Conservation (phyloP, 495 filamentous ascomycete species). For the Hyaloscypha variabilis region DNA sequence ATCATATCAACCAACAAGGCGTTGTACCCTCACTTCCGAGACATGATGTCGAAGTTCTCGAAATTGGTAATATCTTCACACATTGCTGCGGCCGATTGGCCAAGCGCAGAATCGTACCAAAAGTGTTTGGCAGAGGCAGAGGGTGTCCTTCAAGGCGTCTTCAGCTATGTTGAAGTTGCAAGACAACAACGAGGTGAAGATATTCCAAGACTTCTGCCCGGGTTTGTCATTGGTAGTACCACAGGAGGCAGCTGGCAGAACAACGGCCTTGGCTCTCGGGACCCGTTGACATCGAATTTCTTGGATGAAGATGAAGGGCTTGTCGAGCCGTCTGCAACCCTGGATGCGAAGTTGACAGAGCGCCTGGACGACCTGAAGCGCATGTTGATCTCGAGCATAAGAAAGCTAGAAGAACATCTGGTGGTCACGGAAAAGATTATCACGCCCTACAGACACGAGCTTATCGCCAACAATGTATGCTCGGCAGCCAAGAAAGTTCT, state of each 20-base stretch:
- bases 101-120: slow-evolving; percentile 79
- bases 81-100: slow-evolving; percentile 94
- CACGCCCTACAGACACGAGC: slow-evolving; percentile 67
- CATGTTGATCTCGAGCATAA: slow-evolving; percentile 77
- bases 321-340: slow-evolving; percentile 67
- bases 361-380: slow-evolving; percentile 81
- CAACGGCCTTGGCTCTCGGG: slow-evolving; percentile 72
- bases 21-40: slow-evolving; percentile 94
- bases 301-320: slow-evolving; percentile 82
- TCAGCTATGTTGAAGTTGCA: slow-evolving; percentile 93
- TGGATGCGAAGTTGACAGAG: slow-evolving; percentile 79
- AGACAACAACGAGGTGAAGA: slow-evolving; percentile 87
- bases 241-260: slow-evolving; percentile 92
- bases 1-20: slow-evolving; percentile 98
- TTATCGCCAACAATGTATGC: slow-evolving; percentile 76
- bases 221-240: slow-evolving; percentile 83
- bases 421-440: slow-evolving; percentile 74
- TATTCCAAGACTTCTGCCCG: slow-evolving; percentile 86
- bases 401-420: slow-evolving; percentile 85
- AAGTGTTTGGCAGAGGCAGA: slow-evolving; percentile 97
- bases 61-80: slow-evolving; percentile 98
- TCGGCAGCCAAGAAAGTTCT: slow-evolving; percentile 73
- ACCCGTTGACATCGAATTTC: slow-evolving; percentile 74
- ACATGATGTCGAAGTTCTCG: slow-evolving; percentile 99
- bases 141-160: slow-evolving; percentile 89